Conservation (phyloP, 148 eudicot species). For the Fagopyrum tataricum region DNA sequence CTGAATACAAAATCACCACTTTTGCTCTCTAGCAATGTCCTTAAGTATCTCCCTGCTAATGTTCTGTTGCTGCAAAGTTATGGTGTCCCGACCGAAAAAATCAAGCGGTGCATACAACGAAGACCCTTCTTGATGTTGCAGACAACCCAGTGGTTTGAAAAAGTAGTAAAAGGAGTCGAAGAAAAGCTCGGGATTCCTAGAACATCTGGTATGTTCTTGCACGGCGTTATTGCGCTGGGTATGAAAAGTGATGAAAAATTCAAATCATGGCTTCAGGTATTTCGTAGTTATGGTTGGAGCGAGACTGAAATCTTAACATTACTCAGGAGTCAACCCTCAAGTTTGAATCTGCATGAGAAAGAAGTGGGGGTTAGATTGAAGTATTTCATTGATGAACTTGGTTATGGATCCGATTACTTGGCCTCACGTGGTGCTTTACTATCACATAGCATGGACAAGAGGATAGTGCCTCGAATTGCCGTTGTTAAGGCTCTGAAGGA, state of each 20-base stretch:
- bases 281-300: conserved; percentile 10
- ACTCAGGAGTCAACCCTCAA: not conserved
- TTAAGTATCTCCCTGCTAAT: not conserved
- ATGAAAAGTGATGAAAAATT: not conserved
- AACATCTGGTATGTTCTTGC: conserved; percentile 2
- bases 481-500: not conserved
- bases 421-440: not conserved
- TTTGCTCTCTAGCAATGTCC: not conserved
- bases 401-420: not conserved
- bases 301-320: not conserved
- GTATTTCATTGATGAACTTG: conserved; percentile 12
- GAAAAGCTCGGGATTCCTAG: conserved; percentile 1
- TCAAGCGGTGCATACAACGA: not conserved
- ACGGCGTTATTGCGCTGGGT: not conserved
- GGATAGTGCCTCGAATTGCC: not conserved
- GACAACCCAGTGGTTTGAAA: not conserved
- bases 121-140: not conserved
- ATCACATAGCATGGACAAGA: conserved; percentile 1
- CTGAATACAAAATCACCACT: not conserved
- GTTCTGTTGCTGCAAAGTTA: not conserved
- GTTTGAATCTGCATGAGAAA: not conserved
- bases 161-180: not conserved
- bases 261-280: not conserved
- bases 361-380: not conserved
- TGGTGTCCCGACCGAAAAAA: not conserved